Base-by-base conservation (phyloP, 805 yeast species). In the Alloascoidea hylecoeti region DNA sequence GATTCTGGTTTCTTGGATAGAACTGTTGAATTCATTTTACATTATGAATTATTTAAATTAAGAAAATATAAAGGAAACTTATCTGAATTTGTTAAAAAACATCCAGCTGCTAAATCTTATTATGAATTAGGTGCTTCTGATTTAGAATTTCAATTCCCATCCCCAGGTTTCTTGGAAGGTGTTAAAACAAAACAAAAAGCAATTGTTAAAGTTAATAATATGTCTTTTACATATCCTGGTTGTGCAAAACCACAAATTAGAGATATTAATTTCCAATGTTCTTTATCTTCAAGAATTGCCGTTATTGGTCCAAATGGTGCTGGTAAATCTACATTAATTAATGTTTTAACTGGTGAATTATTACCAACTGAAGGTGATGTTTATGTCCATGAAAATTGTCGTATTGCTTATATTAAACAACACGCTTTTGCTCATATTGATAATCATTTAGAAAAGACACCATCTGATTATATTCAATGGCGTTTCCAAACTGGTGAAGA, bases 401-500 rank as follows among this genome's bases (percentile, higher is more conserved):
- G 98, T 81, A 92, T 92, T 60, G 99, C 97, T 61, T 92, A 92
- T 92, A 88, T 92, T 59, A 92, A 92, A 75, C 99, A 92, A 75
- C 98, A 94, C 68, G 98, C 98, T 67, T 92, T 92, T 63, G 97
- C 97, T 50, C 98, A 92, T 70, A 89, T 92, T 60, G 99, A 94
- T 70, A 77, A 82, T 63, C 98, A 92, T 66, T 77, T 89, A 66
- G 99, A 92, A 78, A 84, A 82, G 78, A 92, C 99, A 61, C 98
- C 98, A 63, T 86, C 96, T 59, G 98, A 92, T 76, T 92, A 92
- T 75, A 92, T 92, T 57, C 98, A 92, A 75, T 92, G 98, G 98
- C 92, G 98, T 81, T 92, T 89, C 96, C 98, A 92, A 76, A 92
- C 98, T 63, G 98, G 98, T 88, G 98, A 92, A 76, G 98, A 92